Evolutionary conservation across 2,329 filamentous ascomycete species (phyloP), one percentile per base, ranked within the genome.

Genomic region (Aspergillus sp.): DNA sequence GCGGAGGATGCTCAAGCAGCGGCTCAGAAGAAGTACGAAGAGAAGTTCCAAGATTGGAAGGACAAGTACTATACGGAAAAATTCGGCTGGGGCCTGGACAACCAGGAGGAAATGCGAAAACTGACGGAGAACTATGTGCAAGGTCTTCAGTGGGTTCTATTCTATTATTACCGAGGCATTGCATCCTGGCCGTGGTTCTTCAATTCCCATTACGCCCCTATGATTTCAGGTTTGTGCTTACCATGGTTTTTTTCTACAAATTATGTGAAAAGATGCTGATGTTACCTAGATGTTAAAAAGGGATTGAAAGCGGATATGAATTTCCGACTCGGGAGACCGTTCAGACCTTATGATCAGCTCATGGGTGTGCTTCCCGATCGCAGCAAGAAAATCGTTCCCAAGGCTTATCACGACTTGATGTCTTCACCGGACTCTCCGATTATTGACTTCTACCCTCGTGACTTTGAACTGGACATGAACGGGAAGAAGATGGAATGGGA

Each of bases 401-500:
- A 78, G 37, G 87, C 92, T 4, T 98, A 96, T 75, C 91, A 95
- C 76, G 87, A 91, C 25, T 81, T 99, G 49, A 99, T 99, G 95
- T 97, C 91, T 2, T 90, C 90, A 55, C 83, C 89, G 2, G 85
- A 90, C 15, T 98, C 93, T 15, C 92, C 95, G 2, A 99, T 99
- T 72, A 90, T 96, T 69, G 95, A 99, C 72, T 99, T 99, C 73
- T 99, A 99, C 69, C 95, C 95, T 2, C 86, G 93, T 66, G 95
- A 99, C 68, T 99, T 99, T 69, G 91, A 96, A 64, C 82, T 99
- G 41, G 96, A 99, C 72, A 98, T 99, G 95, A 98, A 99, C 67
- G 96, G 95, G 59, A 99, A 99, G 81, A 99, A 96, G 79, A 96
- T 96, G 90, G 96, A 99, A 63, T 99, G 95, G 95, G 95, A 99